A percentile compares a stretch with the other conserved stretches of the same genome.
phyloP scores from a whole-genome alignment of 202 grass and related monocot species.

The Bolboschoenoplectus hybrid region DNA sequence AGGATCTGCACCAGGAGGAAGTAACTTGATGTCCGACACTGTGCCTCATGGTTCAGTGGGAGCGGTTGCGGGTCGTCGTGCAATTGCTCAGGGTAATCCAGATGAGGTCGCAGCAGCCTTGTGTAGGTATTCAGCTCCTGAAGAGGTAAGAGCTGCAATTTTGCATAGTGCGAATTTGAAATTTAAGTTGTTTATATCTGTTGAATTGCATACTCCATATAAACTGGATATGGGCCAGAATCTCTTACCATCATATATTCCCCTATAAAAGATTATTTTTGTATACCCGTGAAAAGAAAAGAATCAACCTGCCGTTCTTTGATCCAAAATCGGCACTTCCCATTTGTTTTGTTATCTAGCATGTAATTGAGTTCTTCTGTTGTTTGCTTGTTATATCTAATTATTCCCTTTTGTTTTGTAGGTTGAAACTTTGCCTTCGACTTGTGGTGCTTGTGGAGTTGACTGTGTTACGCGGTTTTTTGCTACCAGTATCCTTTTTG shows the following conservation, averaged over 20 bases:
- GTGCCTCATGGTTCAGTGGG: constrained; percentile 82
- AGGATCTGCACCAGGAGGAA: constrained; percentile 46
- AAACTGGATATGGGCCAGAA: background rate
- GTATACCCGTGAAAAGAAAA: background rate
- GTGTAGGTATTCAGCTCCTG: constrained; percentile 85
- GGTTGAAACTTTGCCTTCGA: constrained; percentile 89
- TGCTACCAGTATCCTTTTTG: constrained; percentile 80
- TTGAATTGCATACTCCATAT: background rate
- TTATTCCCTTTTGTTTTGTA: constrained; percentile 44
- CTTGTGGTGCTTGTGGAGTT: constrained; percentile 77
- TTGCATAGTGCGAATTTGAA: background rate
- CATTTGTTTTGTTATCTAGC: background rate
- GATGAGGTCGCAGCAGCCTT: constrained; percentile 80
- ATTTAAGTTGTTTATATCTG: background rate
- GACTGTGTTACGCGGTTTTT: constrained; percentile 72
- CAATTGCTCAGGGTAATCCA: constrained; percentile 85
- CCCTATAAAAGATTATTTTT: background rate
- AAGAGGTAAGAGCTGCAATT: constrained; percentile 61
- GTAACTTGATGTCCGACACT: constrained; percentile 37
- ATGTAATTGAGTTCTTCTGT: constrained; percentile 1
- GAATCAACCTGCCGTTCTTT: background rate
- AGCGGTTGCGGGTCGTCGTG: constrained; percentile 76
- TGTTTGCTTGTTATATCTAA: background rate
- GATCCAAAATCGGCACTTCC: background rate
- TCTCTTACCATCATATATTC: background rate